These are phyloP conservation scores for Phycomyces nitens DNA, from an alignment of 192 early-diverging fungal genomes.

Conservation along the genomic window DNA sequence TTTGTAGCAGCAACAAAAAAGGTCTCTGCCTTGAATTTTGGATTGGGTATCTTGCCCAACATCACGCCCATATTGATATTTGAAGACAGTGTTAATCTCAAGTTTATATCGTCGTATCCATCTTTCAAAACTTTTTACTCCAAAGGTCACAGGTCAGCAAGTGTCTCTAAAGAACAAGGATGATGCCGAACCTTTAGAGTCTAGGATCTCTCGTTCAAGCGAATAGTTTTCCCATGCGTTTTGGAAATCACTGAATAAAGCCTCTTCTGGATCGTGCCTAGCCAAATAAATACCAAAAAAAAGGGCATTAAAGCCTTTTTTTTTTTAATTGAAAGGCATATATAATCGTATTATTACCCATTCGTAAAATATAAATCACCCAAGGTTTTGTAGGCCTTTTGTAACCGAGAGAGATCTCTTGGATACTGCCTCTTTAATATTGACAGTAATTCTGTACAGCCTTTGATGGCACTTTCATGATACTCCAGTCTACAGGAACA, in stretches of 20 bases:
- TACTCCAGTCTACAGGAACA: constrained; percentile 11
- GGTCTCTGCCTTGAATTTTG: background rate
- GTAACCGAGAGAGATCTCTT: constrained; percentile 1
- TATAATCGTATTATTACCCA: background rate
- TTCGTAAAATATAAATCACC: constrained; percentile 19
- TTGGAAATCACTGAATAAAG: constrained; percentile 12
- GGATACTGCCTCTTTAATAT: background rate
- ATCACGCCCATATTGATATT: constrained; percentile 7
- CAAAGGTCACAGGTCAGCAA: too few relatives aligned
- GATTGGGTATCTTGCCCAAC: background rate
- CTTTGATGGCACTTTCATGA: constrained; percentile 5
- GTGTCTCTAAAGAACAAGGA: too few relatives aligned
- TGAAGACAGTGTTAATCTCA: background rate
- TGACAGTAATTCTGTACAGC: background rate
- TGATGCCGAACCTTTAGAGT: background rate
- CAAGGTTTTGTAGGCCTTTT: constrained; percentile 13
- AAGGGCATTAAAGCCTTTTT: too few relatives aligned
- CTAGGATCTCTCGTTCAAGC: constrained; percentile 10
- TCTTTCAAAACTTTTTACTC: background rate
- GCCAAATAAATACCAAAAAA: background rate
- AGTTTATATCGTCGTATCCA: too few relatives aligned
- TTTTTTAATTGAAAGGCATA: too few relatives aligned
- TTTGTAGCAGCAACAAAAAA: background rate
- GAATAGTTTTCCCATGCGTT: constrained; percentile 22
- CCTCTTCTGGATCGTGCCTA: constrained; percentile 1